phyloP scores from a whole-genome alignment of 2,329 filamentous ascomycete genomes.

The Alternaria angustiovoidea region DNA sequence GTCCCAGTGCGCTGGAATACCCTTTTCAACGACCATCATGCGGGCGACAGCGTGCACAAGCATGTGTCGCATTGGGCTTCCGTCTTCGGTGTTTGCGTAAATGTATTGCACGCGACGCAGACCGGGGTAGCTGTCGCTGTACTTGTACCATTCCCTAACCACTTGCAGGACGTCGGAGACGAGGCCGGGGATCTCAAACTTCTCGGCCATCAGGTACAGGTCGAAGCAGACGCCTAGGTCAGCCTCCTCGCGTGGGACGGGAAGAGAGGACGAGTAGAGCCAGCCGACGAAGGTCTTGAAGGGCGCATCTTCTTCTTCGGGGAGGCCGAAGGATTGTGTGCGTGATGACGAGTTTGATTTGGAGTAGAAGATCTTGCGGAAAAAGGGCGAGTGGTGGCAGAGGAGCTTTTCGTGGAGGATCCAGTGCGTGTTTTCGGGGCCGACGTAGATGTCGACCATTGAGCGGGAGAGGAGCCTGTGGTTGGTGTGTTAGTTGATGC shows the following conservation, averaged over 20 bases:
- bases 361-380: slow-evolving; percentile 61
- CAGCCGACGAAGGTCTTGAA: slow-evolving; percentile 63
- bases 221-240: slow-evolving; percentile 62
- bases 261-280: slow-evolving; percentile 61
- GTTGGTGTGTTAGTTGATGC: neutral
- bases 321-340: slow-evolving; percentile 57
- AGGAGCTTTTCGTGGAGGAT: slow-evolving; percentile 65
- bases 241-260: slow-evolving; percentile 58
- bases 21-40: slow-evolving; percentile 59
- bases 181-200: slow-evolving; percentile 60
- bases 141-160: slow-evolving; percentile 61
- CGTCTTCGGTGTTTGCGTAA: slow-evolving; percentile 59
- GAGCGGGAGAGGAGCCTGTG: slow-evolving; percentile 61
- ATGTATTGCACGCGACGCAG: slow-evolving; percentile 63
- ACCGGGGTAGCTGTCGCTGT: slow-evolving; percentile 61
- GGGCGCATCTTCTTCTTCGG: slow-evolving; percentile 61
- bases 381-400: slow-evolving; percentile 63
- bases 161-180: slow-evolving; percentile 59
- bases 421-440: slow-evolving; percentile 63
- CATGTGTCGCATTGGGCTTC: slow-evolving; percentile 59
- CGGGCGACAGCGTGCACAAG: slow-evolving; percentile 59
- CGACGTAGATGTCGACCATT: slow-evolving; percentile 66
- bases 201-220: slow-evolving; percentile 63
- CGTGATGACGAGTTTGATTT: slow-evolving; percentile 37
- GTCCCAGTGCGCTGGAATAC: slow-evolving; percentile 63